These are phyloP conservation scores for Periconia digitata DNA, from an alignment of 2,329 filamentous ascomycete genomes.

Conservation along the genomic window DNA sequence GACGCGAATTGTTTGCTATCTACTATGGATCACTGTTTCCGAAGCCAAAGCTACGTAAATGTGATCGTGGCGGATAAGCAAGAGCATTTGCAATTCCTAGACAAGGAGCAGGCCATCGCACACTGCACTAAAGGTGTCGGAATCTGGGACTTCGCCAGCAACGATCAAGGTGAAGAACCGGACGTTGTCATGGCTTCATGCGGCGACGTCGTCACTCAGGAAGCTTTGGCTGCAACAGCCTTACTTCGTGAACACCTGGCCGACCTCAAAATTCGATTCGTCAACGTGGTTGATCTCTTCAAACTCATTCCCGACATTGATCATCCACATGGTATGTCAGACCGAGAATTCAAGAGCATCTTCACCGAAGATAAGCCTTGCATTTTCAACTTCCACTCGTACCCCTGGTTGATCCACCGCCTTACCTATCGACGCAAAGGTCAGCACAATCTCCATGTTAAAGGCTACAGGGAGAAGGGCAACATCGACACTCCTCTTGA, in stretches of 20 bases:
- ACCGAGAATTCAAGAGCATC: constrained; percentile 63
- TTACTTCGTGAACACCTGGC: constrained; percentile 72
- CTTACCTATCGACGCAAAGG: constrained; percentile 75
- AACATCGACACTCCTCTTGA: constrained; percentile 82
- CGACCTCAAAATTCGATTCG: constrained; percentile 72
- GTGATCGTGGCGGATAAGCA: constrained; percentile 81
- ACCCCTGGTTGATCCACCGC: constrained; percentile 78
- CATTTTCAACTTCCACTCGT: constrained; percentile 84
- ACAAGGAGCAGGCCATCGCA: constrained; percentile 69
- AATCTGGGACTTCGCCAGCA: constrained; percentile 77
- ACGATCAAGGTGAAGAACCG: constrained; percentile 67
- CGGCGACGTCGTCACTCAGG: constrained; percentile 73
- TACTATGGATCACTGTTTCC: constrained; percentile 74
- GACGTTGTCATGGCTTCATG: constrained; percentile 77
- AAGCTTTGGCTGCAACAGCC: constrained; percentile 73
- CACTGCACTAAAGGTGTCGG: constrained; percentile 79
- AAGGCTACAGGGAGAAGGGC: constrained; percentile 79
- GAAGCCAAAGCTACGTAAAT: constrained; percentile 76
- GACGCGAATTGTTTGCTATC: constrained; percentile 78
- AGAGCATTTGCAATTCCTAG: constrained; percentile 73
- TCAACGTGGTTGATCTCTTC: constrained; percentile 81
- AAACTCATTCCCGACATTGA: constrained; percentile 70
- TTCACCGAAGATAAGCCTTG: constrained; percentile 74
- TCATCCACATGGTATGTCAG: constrained; percentile 68
- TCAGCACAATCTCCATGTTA: constrained; percentile 68